A percentile compares a stretch with the other conserved stretches of the same genome.
Evolutionary conservation across 225 moss, liverwort and hornwort species (phyloP).

Genomic region (Rhytidiadelphus loreus): DNA sequence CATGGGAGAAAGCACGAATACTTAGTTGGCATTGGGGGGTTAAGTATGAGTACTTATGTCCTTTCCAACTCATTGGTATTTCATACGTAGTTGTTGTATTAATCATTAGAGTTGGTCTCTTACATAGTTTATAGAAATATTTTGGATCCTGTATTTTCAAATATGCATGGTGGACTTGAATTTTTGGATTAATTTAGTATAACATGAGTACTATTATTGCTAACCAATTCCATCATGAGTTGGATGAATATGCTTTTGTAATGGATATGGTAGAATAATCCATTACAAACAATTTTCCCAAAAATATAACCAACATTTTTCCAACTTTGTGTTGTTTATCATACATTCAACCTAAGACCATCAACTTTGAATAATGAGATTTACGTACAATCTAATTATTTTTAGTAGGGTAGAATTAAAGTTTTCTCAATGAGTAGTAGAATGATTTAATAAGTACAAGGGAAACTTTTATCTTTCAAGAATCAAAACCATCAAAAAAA

Average conservation of each 20-base stretch:
- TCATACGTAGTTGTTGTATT: not conserved
- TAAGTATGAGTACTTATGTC: not conserved
- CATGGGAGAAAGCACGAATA: rapidly evolving
- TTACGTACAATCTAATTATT: not conserved
- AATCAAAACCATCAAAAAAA: not conserved
- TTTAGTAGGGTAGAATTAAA: too few relatives aligned
- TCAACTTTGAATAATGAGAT: not conserved
- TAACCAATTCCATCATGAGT: not conserved
- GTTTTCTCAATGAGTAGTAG: too few relatives aligned
- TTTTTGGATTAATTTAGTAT: too few relatives aligned
- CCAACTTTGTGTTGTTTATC: not conserved
- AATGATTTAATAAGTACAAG: not conserved
- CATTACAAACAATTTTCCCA: not conserved
- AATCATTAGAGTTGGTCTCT: too few relatives aligned
- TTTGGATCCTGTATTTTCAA: too few relatives aligned
- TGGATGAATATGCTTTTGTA: not conserved
- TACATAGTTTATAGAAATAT: too few relatives aligned
- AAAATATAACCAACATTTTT: not conserved
- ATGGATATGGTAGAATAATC: not conserved
- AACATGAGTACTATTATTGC: not conserved
- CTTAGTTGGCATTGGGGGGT: not conserved
- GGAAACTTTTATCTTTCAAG: not conserved
- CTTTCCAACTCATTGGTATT: not conserved
- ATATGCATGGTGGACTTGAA: too few relatives aligned
- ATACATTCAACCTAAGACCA: not conserved